Percentiles rank a stretch among this genome's conserved stretches.
Conservation (phyloP, 305 asterid species). For the Fraxinus angustifolia region DNA sequence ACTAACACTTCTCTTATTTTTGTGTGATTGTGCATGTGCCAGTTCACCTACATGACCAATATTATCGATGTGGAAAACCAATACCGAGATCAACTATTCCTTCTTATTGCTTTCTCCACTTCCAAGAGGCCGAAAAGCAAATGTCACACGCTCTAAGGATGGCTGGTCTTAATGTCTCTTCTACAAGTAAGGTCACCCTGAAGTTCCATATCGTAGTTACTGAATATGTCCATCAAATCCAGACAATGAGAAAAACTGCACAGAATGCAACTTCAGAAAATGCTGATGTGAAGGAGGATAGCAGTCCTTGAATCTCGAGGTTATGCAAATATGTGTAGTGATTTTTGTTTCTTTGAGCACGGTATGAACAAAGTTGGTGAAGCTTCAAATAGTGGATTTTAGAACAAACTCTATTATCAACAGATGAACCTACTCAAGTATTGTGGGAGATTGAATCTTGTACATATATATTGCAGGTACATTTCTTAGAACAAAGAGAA, state of each 20-base stretch:
- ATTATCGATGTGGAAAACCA: conserved; percentile 67
- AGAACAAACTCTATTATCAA: conserved; percentile 13
- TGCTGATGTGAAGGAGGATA: background rate
- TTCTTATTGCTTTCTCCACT: conserved; percentile 63
- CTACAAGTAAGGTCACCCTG: conserved; percentile 69
- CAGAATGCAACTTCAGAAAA: background rate
- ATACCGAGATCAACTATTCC: conserved; percentile 69
- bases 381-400: conserved; percentile 15
- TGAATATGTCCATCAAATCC: conserved; percentile 65
- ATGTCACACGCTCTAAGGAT: conserved; percentile 76
- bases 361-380: background rate
- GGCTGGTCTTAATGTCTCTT: conserved; percentile 64
- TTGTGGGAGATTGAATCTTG: conserved; percentile 21
- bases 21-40: too few relatives aligned
- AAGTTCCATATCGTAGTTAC: conserved; percentile 65
- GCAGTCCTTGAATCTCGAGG: background rate
- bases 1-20: too few relatives aligned
- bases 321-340: background rate
- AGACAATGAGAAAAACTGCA: conserved; percentile 54
- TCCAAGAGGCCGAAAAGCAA: conserved; percentile 67
- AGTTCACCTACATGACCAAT: too few relatives aligned
- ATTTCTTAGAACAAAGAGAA: background rate
- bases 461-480: conserved; percentile 19
- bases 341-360: background rate
- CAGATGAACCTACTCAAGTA: conserved; percentile 16